phyloP scores from a whole-genome alignment of 345 rosid genomes.

The Salix exigua region DNA sequence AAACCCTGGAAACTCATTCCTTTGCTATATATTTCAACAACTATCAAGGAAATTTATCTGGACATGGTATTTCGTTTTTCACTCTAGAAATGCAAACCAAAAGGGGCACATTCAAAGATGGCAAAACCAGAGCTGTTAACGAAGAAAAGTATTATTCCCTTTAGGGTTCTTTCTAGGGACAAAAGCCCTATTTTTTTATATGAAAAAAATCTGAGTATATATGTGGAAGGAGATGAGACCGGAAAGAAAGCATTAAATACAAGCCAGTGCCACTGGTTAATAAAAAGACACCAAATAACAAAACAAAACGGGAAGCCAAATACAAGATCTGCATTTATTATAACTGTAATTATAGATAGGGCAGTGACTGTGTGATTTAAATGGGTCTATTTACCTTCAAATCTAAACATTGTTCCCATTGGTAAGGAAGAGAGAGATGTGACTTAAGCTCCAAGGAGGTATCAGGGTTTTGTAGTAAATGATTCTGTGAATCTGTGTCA shows the following conservation, averaged over 20 bases:
- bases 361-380: conserved; percentile 19
- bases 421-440: conserved; percentile 63
- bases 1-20: not conserved
- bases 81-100: not conserved
- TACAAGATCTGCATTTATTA: conserved; percentile 68
- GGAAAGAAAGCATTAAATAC: conserved; percentile 27
- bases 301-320: conserved; percentile 7
- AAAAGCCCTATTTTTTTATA: conserved; percentile 9
- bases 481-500: conserved; percentile 18
- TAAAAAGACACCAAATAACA: conserved; percentile 3
- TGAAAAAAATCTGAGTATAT: not conserved
- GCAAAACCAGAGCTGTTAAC: not conserved
- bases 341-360: conserved; percentile 25
- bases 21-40: not conserved
- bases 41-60: not conserved
- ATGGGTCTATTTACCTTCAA: conserved; percentile 46
- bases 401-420: conserved; percentile 93
- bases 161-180: conserved; percentile 26
- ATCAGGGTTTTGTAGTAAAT: conserved; percentile 32
- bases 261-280: conserved; percentile 27
- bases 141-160: not conserved
- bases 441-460: conserved; percentile 69
- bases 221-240: conserved; percentile 17
- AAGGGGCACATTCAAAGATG: not conserved
- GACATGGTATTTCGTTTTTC: not conserved